A percentile compares a stretch with the other conserved stretches of the same genome.
These are phyloP conservation scores for Phytophthora hybrid DNA, from an alignment of 352 stramenopile genomes.

Conservation along the genomic window DNA sequence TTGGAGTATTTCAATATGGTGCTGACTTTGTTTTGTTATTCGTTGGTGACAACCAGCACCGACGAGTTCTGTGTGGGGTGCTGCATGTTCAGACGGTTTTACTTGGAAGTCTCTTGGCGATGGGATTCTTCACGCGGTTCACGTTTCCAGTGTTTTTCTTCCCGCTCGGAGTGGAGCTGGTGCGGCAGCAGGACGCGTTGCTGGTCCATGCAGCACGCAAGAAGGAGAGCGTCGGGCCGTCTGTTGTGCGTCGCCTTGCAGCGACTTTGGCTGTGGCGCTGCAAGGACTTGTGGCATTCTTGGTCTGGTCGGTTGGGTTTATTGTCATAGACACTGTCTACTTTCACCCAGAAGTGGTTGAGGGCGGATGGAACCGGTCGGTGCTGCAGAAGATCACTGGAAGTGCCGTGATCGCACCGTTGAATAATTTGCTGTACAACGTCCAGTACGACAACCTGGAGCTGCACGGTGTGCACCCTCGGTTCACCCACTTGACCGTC, in stretches of 20 bases:
- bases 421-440: slow-evolving; percentile 95
- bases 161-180: slow-evolving; percentile 70
- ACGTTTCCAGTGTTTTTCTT: slow-evolving; percentile 88
- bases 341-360: slow-evolving; percentile 47
- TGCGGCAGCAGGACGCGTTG: slow-evolving; percentile 60
- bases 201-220: slow-evolving; percentile 45
- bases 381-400: slow-evolving; percentile 21
- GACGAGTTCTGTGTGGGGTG: slow-evolving; percentile 35
- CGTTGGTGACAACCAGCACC: slow-evolving; percentile 37
- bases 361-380: slow-evolving; percentile 8
- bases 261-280: slow-evolving; percentile 36
- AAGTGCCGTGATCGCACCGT: slow-evolving; percentile 62
- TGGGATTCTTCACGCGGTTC: slow-evolving; percentile 85
- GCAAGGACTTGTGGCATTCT: slow-evolving; percentile 64
- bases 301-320: slow-evolving; percentile 39
- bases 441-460: slow-evolving; percentile 89
- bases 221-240: slow-evolving; percentile 18
- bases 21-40: slow-evolving; percentile 6
- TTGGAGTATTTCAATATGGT: neutral
- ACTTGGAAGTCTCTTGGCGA: slow-evolving; percentile 69
- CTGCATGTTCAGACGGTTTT: slow-evolving; percentile 64
- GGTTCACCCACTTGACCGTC: slow-evolving; percentile 86
- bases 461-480: slow-evolving; percentile 92
- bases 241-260: slow-evolving; percentile 32
- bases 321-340: slow-evolving; percentile 69